These are phyloP conservation scores for Planoprotostelium fungivorum DNA, from an alignment of 78 protist genomes.

Conservation along the genomic window DNA sequence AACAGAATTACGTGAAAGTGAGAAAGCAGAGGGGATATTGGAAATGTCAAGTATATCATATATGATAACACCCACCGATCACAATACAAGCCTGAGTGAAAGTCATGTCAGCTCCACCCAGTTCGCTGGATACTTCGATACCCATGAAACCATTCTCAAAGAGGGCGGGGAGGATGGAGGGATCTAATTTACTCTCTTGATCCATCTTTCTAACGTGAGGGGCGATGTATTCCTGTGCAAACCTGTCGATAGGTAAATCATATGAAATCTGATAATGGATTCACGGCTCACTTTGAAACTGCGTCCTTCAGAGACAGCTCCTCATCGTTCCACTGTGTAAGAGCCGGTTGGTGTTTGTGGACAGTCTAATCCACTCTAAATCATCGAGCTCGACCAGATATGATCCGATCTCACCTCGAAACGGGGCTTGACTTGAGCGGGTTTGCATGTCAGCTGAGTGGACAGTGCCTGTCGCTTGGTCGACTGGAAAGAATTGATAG, in stretches of 20 bases:
- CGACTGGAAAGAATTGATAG: too few species aligned
- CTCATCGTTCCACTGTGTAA: neutral
- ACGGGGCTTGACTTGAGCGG: too few species aligned
- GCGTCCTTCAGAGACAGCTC: neutral
- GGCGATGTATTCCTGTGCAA: conserved; percentile 22
- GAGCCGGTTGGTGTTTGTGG: neutral
- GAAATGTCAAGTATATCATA: neutral
- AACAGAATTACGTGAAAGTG: too few species aligned
- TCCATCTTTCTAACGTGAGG: conserved; percentile 57
- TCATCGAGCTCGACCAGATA: too few species aligned
- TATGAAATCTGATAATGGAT: neutral
- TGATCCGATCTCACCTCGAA: too few species aligned
- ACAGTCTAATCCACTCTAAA: neutral
- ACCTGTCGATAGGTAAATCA: neutral
- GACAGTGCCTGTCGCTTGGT: too few species aligned
- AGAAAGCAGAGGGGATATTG: too few species aligned
- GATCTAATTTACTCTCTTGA: conserved; percentile 13
- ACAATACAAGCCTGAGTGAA: conserved; percentile 72
- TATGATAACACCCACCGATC: conserved; percentile 15
- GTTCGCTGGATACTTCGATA: conserved; percentile 71
- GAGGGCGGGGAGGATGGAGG: conserved; percentile 16
- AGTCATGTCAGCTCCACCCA: conserved; percentile 83
- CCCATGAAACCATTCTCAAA: conserved; percentile 80
- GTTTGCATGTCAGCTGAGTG: too few species aligned
- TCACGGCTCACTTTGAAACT: neutral